Base-by-base conservation (phyloP, 225 moss, liverwort and hornwort genomes). In the Physcomitrium patens region DNA sequence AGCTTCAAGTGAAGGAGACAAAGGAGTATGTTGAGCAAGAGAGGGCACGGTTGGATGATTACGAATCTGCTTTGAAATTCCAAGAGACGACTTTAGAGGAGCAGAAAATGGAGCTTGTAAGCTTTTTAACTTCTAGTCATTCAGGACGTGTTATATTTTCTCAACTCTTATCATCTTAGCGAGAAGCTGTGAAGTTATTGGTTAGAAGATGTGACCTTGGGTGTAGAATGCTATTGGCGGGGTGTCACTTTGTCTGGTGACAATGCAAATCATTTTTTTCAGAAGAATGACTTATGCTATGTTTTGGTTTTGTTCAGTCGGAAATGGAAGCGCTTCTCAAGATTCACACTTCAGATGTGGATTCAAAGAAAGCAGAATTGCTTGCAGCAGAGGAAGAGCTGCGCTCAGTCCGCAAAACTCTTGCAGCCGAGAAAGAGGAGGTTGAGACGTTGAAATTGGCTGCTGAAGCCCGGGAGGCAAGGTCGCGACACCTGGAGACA, bases 81-180 rank as follows among this genome's bases (percentile, higher is more conserved):
- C 93, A 88, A 49, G 95, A 99, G 81, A 86, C 89, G 73, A 78
- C 76, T 42, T 64, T 99, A 72, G 88, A 83, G 58, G 95, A 99
- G 77, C 95, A 99, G 80, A 87, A 90, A 61, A 90, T 88, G 26
- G 93, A 93, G 70, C 76, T 95, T 80, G 99, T 99, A 66, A 85
- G 94, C 77, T 79, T 72, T 57, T 5, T 27, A 8, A 41, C 31
- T 61, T 65, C 12, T 61, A 44, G 65, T 20, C 27, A 23, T 13
- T 49, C 9, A 60, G 71, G 31, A 44, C 20, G 9, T 52, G 18
- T 54, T 71, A 27, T 20, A 43, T 20, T 2, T 56, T 61, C 44
- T 19, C 8, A 14, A 37, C 17, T 67, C n/a, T 69, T 19, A 16
- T 20, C 31, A 12, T 8, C 46, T 50, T 16, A 31, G 47, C 19